Base-by-base conservation (phyloP, 2,329 filamentous ascomycete species). In the Coniochaeta sp. region DNA sequence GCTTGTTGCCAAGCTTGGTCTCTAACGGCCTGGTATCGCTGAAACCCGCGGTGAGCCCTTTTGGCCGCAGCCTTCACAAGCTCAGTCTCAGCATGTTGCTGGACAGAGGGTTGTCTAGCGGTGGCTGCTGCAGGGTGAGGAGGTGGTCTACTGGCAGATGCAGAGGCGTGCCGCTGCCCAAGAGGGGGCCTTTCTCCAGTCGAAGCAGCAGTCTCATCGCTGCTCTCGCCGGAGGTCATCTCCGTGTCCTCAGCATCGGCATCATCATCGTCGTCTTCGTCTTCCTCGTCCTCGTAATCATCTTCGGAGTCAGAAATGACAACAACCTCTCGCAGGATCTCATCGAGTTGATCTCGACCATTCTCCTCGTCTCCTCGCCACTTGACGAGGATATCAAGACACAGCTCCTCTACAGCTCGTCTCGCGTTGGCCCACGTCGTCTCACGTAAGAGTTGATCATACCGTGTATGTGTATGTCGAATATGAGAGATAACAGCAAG, bases 351-450 rank as follows among this genome's bases (percentile, higher is more conserved):
- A 66, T 89, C 85, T 57, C 85, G 82, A 28, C 86, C 86, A 19
- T 81, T 88, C 69, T 89, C 86, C 70, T 89, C 86, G 66, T 89
- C 86, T 60, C 86, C 86, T 74, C 86, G 85, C 86, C 86, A 89
- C 81, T 88, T 88, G 77, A 88, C 81, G 70, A 89, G 81, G 59
- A 85, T 77, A 65, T 88, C 85, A 54, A 88, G 75, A 64, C 86
- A 88, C 16, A 85, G 74, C 34, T 78, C 72, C 66, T 88, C 83
- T 52, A 88, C 84, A 44, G 79, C 79, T 72, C 81, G 86, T 63
- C 86, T 78, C 58, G 85, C 84, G 67, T 83, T 84, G 58, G 77
- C 73, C 77, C 83, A 88, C 19, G 73, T 76, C 6, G 82, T 83
- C 67, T 87, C 82, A 66, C 71, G 80, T 17, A 88, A 73, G 19